Evolutionary conservation across 2,329 filamentous ascomycete species (phyloP), one percentile per base, ranked within the genome.

Genomic region (Cephalotrichum gorgonifer): DNA sequence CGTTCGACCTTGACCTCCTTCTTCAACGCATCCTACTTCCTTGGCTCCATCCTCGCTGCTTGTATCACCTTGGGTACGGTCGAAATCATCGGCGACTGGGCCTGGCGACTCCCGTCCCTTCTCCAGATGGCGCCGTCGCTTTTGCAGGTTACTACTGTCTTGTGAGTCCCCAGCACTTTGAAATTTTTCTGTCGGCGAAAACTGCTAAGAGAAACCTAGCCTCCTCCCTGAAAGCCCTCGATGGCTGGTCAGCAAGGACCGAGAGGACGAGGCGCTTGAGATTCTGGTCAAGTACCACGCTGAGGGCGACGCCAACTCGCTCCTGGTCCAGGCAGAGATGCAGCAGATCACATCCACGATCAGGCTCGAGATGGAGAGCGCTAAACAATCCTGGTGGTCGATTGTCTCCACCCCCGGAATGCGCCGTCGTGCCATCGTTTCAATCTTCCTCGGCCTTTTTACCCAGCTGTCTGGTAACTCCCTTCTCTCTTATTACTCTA

Each of bases 341-440:
- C 70, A 71, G 1, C 76, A 83, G 58, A 83, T 84, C 54, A 66
- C 73, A 44, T 69, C 72, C 4, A 77, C 78, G 0, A 74, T 81
- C 55, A 68, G 69, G 27, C 55, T 76, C 1, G 77, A 81, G 57
- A 63, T 74, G 48, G 74, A 81, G 52, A 62, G 70, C 43, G 69
- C 74, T 22, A 74, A 73, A 51, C 63, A 67, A 51, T 72, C 71
- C 6, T 82, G 78, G 76, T 52, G 62, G 51, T 74, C 77, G 52
- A 64, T 79, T 59, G 52, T 79, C 23, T 63, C 62, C 43, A 75
- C 74, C 1, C 50, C 68, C 1, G 77, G 72, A 15, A 76, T 75
- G 62, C 68, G 71, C 1, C 68, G 72, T 30, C 71, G 75, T 30
- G 63, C 71, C 6, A 56, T 75, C 45, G 69, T 79, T 54, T 68